phyloP scores from a whole-genome alignment of 352 stramenopile genomes.

The Globisporangium uncinulatum region DNA sequence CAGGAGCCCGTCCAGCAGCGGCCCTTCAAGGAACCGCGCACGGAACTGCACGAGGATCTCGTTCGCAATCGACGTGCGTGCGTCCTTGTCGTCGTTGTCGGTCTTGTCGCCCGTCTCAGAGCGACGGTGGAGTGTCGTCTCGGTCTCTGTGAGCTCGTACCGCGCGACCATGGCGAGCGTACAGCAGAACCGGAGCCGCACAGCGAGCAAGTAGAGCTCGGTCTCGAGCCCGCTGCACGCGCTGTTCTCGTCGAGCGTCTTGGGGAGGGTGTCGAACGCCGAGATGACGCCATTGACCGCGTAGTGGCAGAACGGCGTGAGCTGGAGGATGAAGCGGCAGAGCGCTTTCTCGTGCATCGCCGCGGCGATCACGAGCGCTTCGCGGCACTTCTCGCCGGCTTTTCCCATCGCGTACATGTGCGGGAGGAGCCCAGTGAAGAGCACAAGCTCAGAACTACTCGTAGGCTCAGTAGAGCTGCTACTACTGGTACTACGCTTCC shows the following conservation, averaged over 20 bases:
- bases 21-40: conserved; percentile 59
- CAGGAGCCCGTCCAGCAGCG: conserved; percentile 59
- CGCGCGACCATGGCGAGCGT: conserved; percentile 79
- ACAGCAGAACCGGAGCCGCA: conserved; percentile 77
- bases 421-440: conserved; percentile 77
- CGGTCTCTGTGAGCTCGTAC: conserved; percentile 49
- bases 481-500: conserved; percentile 21
- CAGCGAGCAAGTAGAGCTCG: conserved; percentile 53
- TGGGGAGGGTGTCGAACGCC: conserved; percentile 74
- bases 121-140: conserved; percentile 9
- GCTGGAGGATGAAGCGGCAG: conserved; percentile 76
- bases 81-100: conserved; percentile 26
- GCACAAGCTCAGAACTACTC: conserved; percentile 49
- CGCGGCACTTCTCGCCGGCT: conserved; percentile 76
- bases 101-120: conserved; percentile 16
- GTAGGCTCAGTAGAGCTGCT: conserved; percentile 3
- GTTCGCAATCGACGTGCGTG: conserved; percentile 58
- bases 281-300: conserved; percentile 80
- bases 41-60: conserved; percentile 72
- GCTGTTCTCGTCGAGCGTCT: conserved; percentile 33
- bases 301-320: conserved; percentile 87
- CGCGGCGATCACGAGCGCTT: conserved; percentile 77
- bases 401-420: conserved; percentile 84
- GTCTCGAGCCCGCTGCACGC: conserved; percentile 24
- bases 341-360: conserved; percentile 70